Percentiles rank a stretch among this genome's conserved stretches.
Evolutionary conservation across 129 eudicot species (phyloP).

Genomic region (Escallonia herrerae): DNA sequence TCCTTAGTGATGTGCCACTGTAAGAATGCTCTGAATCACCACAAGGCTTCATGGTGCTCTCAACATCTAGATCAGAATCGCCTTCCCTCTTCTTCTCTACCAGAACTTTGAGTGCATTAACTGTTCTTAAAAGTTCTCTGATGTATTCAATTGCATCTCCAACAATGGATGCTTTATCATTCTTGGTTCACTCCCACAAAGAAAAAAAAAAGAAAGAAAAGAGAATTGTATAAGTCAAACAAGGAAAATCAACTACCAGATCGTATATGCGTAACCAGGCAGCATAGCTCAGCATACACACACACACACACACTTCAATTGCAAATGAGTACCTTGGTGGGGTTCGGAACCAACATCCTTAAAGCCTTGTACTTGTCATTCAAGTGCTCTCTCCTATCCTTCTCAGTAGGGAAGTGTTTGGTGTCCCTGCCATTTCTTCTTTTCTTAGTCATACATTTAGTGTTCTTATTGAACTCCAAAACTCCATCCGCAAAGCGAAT

Average conservation of each 20-base stretch:
- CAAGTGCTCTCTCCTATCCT: conserved; percentile 39
- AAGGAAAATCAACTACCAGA: background rate
- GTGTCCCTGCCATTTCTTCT: conserved; percentile 24
- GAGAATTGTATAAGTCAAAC: background rate
- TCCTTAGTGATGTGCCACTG: conserved; percentile 25
- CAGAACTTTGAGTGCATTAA: conserved; percentile 32
- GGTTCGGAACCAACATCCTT: conserved; percentile 31
- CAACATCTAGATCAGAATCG: conserved; percentile 10
- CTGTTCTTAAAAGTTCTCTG: conserved; percentile 43
- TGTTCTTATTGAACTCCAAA: conserved; percentile 30
- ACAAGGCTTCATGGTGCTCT: conserved; percentile 5
- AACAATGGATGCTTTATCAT: conserved; percentile 50
- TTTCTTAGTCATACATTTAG: conserved; percentile 12
- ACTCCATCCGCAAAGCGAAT: conserved; percentile 22
- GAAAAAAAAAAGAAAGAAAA: background rate
- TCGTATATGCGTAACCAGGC: background rate
- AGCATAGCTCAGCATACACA: too few species aligned
- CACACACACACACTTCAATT: background rate
- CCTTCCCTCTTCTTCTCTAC: conserved; percentile 53
- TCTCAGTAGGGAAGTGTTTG: conserved; percentile 46
- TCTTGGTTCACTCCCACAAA: conserved; percentile 10
- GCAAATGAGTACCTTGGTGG: conserved; percentile 34
- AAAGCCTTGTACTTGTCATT: conserved; percentile 32
- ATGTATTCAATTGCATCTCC: conserved; percentile 54
- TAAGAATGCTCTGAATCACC: conserved; percentile 17